Base-by-base conservation (phyloP, 495 filamentous ascomycete species). In the Lindgomyces ingoldianus region DNA sequence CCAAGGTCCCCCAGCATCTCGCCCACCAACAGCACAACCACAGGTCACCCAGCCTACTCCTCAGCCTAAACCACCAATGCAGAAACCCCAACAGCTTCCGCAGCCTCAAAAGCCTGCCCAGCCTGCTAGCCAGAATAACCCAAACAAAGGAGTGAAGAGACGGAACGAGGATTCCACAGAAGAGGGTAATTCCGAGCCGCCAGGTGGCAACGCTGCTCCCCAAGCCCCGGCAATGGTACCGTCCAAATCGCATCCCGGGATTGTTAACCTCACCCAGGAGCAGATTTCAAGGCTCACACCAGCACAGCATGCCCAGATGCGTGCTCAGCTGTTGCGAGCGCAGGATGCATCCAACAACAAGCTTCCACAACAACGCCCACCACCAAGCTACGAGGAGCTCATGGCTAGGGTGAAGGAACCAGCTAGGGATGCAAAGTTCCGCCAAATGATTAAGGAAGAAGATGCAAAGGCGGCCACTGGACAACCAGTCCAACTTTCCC, bases 111-210 rank as follows among this genome's bases (percentile, higher is more conserved):
- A 53, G 59, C 11, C 70, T 51, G 39, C 62, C 25, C 71, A 58
- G 56, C 42, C 64, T 56, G 16, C 26, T 51, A 25, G 25, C 27
- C 54, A 62, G 63, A 62, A 51, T 16, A 56, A 57, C 58, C 60
- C 61, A 10, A 69, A 67, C 75, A 81, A 73, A 67, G 74, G 67
- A 29, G 69, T 77, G 36, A 90, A 90, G 74, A 83, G 87, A 55
- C 70, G 83, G 8, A 80, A 80, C 42, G 89, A 91, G 59, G 89
- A 92, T 70, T 70, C 80, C 8, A 73, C 79, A 16, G 88, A 39
- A 39, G 33, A 89, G 61, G 75, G 80, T 24, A 79, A 78, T 25
- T 80, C 80, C 55, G 78, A 83, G 0, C 60, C 67, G 9, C 33
- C 41, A 16, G 29, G 65, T 6, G 14, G 65, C 16, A 61, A 62